Evolutionary conservation across 148 eudicot species (phyloP), one percentile per base, ranked within the genome.

Genomic region (Beta vulgaris): DNA sequence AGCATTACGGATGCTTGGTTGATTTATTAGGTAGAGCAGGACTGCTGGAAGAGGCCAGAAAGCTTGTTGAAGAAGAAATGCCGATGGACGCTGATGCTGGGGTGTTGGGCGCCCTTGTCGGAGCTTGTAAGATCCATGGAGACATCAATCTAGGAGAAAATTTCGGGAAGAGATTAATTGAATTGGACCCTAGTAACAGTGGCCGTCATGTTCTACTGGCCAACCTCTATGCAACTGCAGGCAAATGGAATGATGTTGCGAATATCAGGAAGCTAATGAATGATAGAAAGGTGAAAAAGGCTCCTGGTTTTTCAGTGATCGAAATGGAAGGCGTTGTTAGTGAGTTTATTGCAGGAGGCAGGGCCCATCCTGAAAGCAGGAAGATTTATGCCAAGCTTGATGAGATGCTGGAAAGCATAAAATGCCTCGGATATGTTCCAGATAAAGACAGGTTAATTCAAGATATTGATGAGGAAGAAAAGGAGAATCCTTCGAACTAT

Each of bases 1-100:
- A 88, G 80, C 96, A 91, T 73, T 85, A 79, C 37, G 96, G 96
- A 32, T 91, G 96, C 74, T 76, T 91, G 88, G 92, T 87, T 68
- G 92, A 88, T 80, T 73, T 91, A 73, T 75, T 91, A 11, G 96
- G 92, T 43, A 82, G 96, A 69, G 91, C 92, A 35, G 89, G 92
- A 51, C 55, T 82, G 76, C 26, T 91, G 16, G 86, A 88, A 40
- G 92, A 91, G 71, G 96, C 92, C 28, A 80, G 42, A 71, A 77
- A 31, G 75, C 82, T 87, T 21, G 76, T 88, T 32, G 75, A 88
- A 62, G 75, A 88, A 69, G 85, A 84, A 46, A 91, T 88, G 88
- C 91, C 91, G 2, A 81, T 85, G 80, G 76, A 66, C 31, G 85
- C 88, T 3, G 91, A 91, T 84, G 87, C 87, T 3, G 85, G 92